phyloP scores from a whole-genome alignment of 2,329 filamentous ascomycete genomes.

The Sclerotinia sclerotiorum region DNA sequence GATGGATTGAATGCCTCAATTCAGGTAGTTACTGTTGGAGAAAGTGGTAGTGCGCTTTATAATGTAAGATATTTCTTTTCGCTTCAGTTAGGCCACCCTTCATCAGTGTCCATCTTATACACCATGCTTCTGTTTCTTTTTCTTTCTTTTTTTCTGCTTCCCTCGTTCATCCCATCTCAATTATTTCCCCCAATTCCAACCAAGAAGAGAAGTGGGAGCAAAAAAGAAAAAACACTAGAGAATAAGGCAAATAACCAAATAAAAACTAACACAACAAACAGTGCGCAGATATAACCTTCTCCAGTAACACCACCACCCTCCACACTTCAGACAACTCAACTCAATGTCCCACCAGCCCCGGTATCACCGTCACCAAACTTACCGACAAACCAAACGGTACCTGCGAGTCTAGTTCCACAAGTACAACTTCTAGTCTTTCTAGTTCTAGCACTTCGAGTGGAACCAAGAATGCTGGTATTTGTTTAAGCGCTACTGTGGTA shows the following conservation, averaged over 20 bases:
- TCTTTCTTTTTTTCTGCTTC: no score
- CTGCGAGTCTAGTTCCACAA: background rate
- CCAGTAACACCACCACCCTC: background rate
- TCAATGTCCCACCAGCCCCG: conserved; percentile 9
- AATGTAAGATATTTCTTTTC: conserved; percentile 15
- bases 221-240: no score
- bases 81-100: no score
- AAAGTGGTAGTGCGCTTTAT: conserved; percentile 25
- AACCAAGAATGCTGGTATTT: background rate
- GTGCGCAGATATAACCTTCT: conserved; percentile 23
- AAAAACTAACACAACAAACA: background rate
- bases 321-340: background rate
- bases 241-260: no score
- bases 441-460: background rate
- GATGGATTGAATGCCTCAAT: conserved; percentile 24
- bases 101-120: no score
- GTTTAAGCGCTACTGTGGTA: background rate
- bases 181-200: no score
- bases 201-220: background rate
- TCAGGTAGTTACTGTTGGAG: conserved; percentile 24
- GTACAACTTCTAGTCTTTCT: background rate
- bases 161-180: background rate
- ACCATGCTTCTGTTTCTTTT: no score
- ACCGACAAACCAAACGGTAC: background rate
- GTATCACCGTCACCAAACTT: background rate